A percentile compares a stretch with the other conserved stretches of the same genome.
phyloP scores from a whole-genome alignment of 2,329 filamentous ascomycete species.

The Cylindrodendrum hubeiense region DNA sequence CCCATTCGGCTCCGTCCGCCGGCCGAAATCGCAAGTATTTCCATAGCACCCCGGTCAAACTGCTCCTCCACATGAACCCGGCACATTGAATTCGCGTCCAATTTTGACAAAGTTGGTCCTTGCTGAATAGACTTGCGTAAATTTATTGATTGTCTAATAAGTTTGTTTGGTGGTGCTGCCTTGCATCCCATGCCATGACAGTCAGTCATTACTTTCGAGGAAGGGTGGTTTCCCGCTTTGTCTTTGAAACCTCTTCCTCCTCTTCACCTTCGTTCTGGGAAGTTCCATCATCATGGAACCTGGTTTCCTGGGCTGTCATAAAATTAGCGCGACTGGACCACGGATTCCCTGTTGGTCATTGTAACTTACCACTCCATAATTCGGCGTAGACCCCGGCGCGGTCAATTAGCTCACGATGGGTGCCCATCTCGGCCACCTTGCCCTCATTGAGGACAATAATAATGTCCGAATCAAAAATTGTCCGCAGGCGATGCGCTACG shows the following conservation, averaged over 20 bases:
- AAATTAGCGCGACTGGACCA: constrained; percentile 21
- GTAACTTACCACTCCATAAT: constrained; percentile 84
- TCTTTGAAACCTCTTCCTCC: constrained; percentile 17
- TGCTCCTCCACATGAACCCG: constrained; percentile 17
- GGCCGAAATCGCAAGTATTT: constrained; percentile 21
- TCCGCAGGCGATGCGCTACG: constrained; percentile 90
- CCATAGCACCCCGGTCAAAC: neutral
- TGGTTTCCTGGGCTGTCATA: constrained; percentile 70
- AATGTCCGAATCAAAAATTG: constrained; percentile 92
- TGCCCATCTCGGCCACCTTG: constrained; percentile 88
- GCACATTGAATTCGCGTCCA: constrained; percentile 3
- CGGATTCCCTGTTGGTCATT: neutral
- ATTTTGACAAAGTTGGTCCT: neutral
- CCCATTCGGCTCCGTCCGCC: constrained; percentile 9
- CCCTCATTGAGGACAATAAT: constrained; percentile 93
- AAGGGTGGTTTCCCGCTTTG: constrained; percentile 16
- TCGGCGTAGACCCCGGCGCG: constrained; percentile 85
- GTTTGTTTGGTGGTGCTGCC: constrained; percentile 5
- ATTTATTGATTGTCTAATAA: constrained; percentile 28
- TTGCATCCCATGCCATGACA: neutral
- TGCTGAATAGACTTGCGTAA: constrained; percentile 8
- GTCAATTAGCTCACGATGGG: constrained; percentile 86
- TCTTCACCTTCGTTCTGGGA: constrained; percentile 53
- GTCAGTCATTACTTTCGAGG: neutral
- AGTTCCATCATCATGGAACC: constrained; percentile 62